phyloP scores from a whole-genome alignment of 169 alveolate genomes.

The Ichthyophthirius multifiliis region DNA sequence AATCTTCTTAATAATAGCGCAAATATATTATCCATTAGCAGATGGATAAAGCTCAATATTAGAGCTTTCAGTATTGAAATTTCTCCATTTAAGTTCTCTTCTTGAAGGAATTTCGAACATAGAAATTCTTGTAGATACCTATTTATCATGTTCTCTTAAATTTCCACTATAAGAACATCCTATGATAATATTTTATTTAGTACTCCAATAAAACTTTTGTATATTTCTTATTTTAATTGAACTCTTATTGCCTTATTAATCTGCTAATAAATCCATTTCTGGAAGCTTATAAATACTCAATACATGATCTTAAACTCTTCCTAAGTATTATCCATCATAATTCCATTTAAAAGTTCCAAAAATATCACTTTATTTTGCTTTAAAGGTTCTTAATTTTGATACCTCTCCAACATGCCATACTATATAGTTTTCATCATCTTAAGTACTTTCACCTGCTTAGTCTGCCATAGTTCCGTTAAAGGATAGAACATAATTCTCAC shows the following conservation, averaged over 20 bases:
- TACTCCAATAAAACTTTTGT: not conserved
- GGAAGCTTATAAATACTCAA: not conserved
- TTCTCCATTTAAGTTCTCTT: constrained; percentile 19
- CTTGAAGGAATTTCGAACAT: constrained; percentile 10
- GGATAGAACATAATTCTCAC: constrained; percentile 4
- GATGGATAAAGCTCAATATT: not conserved
- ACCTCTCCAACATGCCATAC: not conserved
- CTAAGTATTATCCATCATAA: not conserved
- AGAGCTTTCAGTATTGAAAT: not conserved
- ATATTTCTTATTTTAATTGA: constrained; percentile 1
- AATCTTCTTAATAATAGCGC: constrained; percentile 4
- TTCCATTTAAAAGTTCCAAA: not conserved
- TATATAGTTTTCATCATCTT: not conserved
- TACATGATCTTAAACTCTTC: not conserved
- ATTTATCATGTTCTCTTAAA: not conserved
- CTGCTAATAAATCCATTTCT: constrained; percentile 7
- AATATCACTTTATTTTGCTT: not conserved
- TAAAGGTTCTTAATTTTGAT: not conserved
- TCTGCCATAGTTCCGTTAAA: constrained; percentile 12
- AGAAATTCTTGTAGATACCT: not conserved
- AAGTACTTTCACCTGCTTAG: no score
- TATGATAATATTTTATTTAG: not conserved
- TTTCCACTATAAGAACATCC: not conserved
- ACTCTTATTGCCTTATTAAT: not conserved
- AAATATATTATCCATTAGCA: constrained; percentile 1